Evolutionary conservation across 306 rosid genomes (phyloP).

Genomic region (Rosa multiflora): DNA sequence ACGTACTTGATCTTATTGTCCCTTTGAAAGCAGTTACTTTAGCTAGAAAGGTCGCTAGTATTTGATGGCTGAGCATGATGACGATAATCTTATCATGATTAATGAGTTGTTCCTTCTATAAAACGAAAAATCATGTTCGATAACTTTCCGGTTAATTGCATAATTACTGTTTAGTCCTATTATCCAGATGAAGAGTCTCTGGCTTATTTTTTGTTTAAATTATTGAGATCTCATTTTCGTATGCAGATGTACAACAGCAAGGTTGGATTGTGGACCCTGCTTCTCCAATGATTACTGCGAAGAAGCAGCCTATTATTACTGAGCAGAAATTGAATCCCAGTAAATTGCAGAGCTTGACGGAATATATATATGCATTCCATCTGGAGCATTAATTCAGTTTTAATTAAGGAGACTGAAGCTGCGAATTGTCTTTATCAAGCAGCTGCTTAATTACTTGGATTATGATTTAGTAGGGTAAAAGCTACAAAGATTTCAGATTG

Average conservation of each 20-base stretch:
- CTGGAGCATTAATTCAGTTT: constrained; percentile 56
- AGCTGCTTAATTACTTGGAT: not conserved
- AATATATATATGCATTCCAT: constrained; percentile 73
- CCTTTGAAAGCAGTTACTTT: not conserved
- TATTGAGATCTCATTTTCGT: constrained; percentile 13
- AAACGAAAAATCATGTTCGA: not conserved
- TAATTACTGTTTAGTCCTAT: not conserved
- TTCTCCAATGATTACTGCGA: constrained; percentile 77
- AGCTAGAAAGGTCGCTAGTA: not conserved
- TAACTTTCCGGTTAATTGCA: not conserved
- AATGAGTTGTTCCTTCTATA: not conserved
- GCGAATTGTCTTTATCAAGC: not conserved
- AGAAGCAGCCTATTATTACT: constrained; percentile 56
- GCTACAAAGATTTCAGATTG: not conserved
- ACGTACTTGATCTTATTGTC: too few species aligned
- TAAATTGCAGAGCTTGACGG: constrained; percentile 85
- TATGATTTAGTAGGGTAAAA: not conserved
- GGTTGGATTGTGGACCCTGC: constrained; percentile 81
- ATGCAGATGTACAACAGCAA: constrained; percentile 58
- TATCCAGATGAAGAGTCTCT: not conserved
- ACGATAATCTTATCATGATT: not conserved
- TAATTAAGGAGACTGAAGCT: constrained; percentile 18
- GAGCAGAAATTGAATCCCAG: constrained; percentile 85
- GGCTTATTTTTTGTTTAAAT: not conserved
- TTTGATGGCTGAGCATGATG: not conserved